Evolutionary conservation across 2,329 filamentous ascomycete species (phyloP), one percentile per base, ranked within the genome.

Genomic region (Zalaria sp.): DNA sequence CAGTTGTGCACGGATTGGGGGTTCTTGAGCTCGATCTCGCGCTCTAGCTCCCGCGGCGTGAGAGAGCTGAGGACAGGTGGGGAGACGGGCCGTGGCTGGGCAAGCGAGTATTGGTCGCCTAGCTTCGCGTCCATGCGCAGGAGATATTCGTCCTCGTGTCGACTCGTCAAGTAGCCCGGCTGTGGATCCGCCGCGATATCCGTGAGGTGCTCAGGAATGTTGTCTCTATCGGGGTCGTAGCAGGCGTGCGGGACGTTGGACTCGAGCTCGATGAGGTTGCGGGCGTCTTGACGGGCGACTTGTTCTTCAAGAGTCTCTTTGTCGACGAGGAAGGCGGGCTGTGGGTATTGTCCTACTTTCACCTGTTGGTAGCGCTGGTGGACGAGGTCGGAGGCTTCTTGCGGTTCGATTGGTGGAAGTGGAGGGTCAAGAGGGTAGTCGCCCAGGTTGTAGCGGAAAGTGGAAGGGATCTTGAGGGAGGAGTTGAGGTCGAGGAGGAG

Each of bases 1-100:
- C 91, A 98, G 60, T 93, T 95, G 65, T 93, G 93, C 3, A 94
- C 88, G 45, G 84, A 93, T 35, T 86, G 83, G 0, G 88, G 87
- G 58, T 96, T 96, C 40, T 75, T 75, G 25, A 86, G 61, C 42
- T 77, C 70, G 35, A 69, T 59, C 40, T 57, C 53, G 26, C 57
- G 49, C 29, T 76, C 67, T 44, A 68, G 63, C 40, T 64, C 57
- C 51, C 69, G 66, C 35, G 68, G 58, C 36, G 54, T 66, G 39
- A 59, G 45, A 4, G 56, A 63, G 43, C 58, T 57, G 43, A 67
- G 56, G 52, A 37, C 57, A 49, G 42, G 61, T 64, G 35, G 66
- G 72, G 7, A 75, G 74, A 34, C 10, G 3, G 44, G 39, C 6
- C 35, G 38, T 27, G 39, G 39, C 34, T 44, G 35, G 43, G 45